Percentiles rank a stretch among this genome's conserved stretches.
These are phyloP conservation scores for Combretum micranthum DNA, from an alignment of 345 rosid genomes.

Conservation along the genomic window DNA sequence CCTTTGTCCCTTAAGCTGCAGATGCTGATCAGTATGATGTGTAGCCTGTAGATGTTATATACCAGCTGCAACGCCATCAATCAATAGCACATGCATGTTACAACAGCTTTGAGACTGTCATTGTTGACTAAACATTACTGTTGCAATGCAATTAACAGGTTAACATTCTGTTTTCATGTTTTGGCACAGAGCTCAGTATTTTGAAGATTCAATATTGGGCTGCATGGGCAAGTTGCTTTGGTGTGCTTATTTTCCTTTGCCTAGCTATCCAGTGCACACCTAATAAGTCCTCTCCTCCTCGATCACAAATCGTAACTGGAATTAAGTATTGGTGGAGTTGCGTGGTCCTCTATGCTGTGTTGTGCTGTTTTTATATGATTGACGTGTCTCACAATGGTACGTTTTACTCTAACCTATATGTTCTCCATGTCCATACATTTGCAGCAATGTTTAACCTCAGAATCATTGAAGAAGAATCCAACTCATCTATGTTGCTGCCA, in stretches of 20 bases:
- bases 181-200: slow-evolving; percentile 49
- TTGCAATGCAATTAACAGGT: not conserved
- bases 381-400: slow-evolving; percentile 51
- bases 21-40: too few relatives aligned
- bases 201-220: slow-evolving; percentile 80
- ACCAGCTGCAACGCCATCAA: too few relatives aligned
- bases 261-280: slow-evolving; percentile 24
- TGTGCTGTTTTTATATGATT: slow-evolving; percentile 47
- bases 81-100: not conserved
- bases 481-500: not conserved
- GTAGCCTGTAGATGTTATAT: too few relatives aligned
- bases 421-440: too few relatives aligned
- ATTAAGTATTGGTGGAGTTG: slow-evolving; percentile 39
- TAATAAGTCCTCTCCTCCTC: slow-evolving; percentile 7
- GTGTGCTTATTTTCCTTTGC: slow-evolving; percentile 57
- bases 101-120: not conserved
- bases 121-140: not conserved
- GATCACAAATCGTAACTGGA: slow-evolving; percentile 27
- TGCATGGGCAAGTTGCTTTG: slow-evolving; percentile 51
- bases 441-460: too few relatives aligned
- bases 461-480: not conserved
- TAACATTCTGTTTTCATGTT: slow-evolving; percentile 8
- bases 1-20: too few relatives aligned
- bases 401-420: not conserved
- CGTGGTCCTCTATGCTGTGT: slow-evolving; percentile 33